phyloP scores from a whole-genome alignment of 495 filamentous ascomycete species.

The Neurospora discreta region DNA sequence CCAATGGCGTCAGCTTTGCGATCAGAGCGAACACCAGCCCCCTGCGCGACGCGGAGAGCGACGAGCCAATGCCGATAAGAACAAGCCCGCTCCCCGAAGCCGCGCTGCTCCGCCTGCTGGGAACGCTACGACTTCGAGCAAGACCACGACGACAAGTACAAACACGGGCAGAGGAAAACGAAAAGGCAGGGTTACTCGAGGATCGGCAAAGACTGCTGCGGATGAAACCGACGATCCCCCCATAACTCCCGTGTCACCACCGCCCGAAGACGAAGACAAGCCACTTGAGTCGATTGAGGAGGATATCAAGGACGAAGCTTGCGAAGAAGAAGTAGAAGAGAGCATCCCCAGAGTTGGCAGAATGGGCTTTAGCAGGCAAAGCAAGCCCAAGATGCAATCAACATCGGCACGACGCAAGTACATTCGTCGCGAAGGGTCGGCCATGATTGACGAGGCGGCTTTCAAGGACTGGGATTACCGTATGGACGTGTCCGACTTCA shows the following conservation, averaged over 20 bases:
- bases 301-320: slow-evolving; percentile 35
- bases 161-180: slow-evolving; percentile 24
- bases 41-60: slow-evolving; percentile 89
- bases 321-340: slow-evolving; percentile 31
- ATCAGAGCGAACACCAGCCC: slow-evolving; percentile 90
- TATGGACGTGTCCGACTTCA: slow-evolving; percentile 76
- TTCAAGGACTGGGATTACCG: slow-evolving; percentile 86
- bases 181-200: slow-evolving; percentile 14
- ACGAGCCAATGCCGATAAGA: slow-evolving; percentile 60
- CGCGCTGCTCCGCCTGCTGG: slow-evolving; percentile 18
- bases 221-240: slow-evolving; percentile 22
- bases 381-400: slow-evolving; percentile 40
- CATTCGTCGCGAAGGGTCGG: slow-evolving; percentile 60
- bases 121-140: slow-evolving; percentile 7
- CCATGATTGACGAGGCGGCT: slow-evolving; percentile 68
- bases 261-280: slow-evolving; percentile 26
- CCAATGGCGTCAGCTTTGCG: slow-evolving; percentile 85
- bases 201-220: slow-evolving; percentile 15
- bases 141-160: slow-evolving; percentile 3
- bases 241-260: slow-evolving; percentile 46
- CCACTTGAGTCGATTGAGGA: slow-evolving; percentile 35
- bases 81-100: slow-evolving; percentile 24
- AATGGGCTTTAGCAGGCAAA: slow-evolving; percentile 29
- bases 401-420: slow-evolving; percentile 63
- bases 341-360: slow-evolving; percentile 23